Evolutionary conservation across 495 filamentous ascomycete species (phyloP).

Genomic region (Penicillium pulvis): DNA sequence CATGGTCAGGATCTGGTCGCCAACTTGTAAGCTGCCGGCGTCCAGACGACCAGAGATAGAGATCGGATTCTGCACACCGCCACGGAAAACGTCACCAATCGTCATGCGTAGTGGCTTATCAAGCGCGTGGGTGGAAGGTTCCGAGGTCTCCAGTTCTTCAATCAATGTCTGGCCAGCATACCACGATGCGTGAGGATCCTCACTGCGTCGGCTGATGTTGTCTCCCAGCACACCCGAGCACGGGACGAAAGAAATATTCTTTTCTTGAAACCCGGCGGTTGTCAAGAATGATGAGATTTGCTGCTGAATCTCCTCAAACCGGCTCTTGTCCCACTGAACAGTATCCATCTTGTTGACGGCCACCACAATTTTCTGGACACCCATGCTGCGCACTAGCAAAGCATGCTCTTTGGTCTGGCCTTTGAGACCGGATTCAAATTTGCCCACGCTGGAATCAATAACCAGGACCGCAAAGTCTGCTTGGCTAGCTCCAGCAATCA

Average conservation of each 20-base stretch:
- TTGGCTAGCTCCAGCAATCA: slow-evolving; percentile 96
- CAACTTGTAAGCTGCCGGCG: slow-evolving; percentile 77
- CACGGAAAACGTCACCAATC: slow-evolving; percentile 80
- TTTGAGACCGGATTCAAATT: slow-evolving; percentile 89
- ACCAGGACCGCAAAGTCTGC: slow-evolving; percentile 96
- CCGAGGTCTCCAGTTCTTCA: slow-evolving; percentile 78
- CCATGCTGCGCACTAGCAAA: slow-evolving; percentile 87
- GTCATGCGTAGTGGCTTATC: slow-evolving; percentile 83
- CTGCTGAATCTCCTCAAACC: slow-evolving; percentile 82
- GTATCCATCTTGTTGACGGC: slow-evolving; percentile 95
- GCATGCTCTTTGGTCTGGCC: slow-evolving; percentile 96
- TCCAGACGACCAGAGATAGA: slow-evolving; percentile 87
- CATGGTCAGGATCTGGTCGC: slow-evolving; percentile 76
- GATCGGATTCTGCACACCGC: slow-evolving; percentile 69
- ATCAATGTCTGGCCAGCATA: slow-evolving; percentile 79
- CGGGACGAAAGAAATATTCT: slow-evolving; percentile 82
- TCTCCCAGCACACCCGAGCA: slow-evolving; percentile 87
- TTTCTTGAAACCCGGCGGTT: slow-evolving; percentile 74
- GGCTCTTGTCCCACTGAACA: slow-evolving; percentile 73
- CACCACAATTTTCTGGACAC: slow-evolving; percentile 82
- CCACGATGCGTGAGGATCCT: slow-evolving; percentile 65
- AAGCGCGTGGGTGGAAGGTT: slow-evolving; percentile 68
- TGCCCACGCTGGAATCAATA: slow-evolving; percentile 83
- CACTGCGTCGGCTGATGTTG: slow-evolving; percentile 69
- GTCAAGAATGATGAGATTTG: slow-evolving; percentile 83